Percentiles rank a stretch among this genome's conserved stretches.
Evolutionary conservation across 148 eudicot species (phyloP).

Genomic region (Chenopodium berlandieri): DNA sequence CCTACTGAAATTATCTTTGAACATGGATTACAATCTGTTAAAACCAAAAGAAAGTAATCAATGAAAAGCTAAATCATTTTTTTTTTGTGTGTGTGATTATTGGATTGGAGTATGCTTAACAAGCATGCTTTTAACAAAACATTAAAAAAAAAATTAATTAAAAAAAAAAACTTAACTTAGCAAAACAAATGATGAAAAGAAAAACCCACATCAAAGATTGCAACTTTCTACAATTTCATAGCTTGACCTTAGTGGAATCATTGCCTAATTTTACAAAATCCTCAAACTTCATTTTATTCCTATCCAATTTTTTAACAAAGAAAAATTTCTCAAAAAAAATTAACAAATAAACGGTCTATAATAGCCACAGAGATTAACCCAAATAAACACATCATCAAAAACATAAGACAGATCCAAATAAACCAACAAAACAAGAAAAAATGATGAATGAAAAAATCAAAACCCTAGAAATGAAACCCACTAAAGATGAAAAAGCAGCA

Average conservation of each 20-base stretch:
- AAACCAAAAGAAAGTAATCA: neutral
- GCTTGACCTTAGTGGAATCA: neutral
- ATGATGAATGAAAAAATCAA: neutral
- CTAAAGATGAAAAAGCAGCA: neutral
- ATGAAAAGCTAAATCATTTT: neutral
- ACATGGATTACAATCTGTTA: neutral
- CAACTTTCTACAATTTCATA: conserved; percentile 3
- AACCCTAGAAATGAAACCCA: conserved; percentile 12
- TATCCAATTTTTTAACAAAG: neutral
- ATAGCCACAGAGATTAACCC: neutral
- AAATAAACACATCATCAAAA: neutral
- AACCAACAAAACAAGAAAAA: neutral
- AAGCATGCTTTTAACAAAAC: no score
- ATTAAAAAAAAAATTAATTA: no score
- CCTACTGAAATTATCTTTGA: neutral
- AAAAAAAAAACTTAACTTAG: neutral
- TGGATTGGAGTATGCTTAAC: no score
- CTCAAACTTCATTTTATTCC: neutral
- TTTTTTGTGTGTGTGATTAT: neutral
- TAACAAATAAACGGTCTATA: neutral
- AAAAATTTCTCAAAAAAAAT: neutral
- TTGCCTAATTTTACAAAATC: neutral
- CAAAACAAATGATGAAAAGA: neutral
- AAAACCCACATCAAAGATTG: neutral
- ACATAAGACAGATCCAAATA: neutral